A percentile compares a stretch with the other conserved stretches of the same genome.
phyloP scores from a whole-genome alignment of 1,284 basidiomycete species.

The Thelephora terrestris region DNA sequence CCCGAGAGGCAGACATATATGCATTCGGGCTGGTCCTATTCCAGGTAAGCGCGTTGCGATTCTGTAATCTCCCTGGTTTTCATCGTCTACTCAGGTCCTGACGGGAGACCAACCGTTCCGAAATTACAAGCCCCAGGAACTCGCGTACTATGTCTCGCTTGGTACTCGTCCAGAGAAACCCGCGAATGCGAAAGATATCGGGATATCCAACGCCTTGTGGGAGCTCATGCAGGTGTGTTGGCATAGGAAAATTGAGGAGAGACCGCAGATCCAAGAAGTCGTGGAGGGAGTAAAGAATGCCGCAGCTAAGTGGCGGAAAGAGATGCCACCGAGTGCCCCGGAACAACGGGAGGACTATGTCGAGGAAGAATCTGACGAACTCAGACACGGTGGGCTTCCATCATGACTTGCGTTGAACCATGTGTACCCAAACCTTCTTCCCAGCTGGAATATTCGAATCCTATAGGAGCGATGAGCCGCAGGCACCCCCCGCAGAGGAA shows the following conservation, averaged over 20 bases:
- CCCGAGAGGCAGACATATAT: not conserved
- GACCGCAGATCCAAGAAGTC: no score
- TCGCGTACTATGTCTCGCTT: not conserved
- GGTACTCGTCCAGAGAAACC: slow-evolving; percentile 1
- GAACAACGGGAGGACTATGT: no score
- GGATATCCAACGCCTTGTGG: slow-evolving; percentile 2
- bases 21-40: not conserved
- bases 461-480: no score
- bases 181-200: not conserved
- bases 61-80: not conserved
- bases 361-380: no score
- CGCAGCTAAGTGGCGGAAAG: no score
- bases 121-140: not conserved
- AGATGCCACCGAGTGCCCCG: no score
- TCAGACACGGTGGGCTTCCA: no score
- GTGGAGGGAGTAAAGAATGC: no score
- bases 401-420: no score
- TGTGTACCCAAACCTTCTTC: no score
- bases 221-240: slow-evolving; percentile 2
- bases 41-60: not conserved
- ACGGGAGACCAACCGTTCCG: slow-evolving; percentile 1
- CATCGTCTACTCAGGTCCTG: not conserved
- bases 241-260: not conserved
- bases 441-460: no score
- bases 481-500: no score